A percentile compares a stretch with the other conserved stretches of the same genome.
Evolutionary conservation across 768 basidiomycete species (phyloP).

Genomic region (Auricularia cornea): DNA sequence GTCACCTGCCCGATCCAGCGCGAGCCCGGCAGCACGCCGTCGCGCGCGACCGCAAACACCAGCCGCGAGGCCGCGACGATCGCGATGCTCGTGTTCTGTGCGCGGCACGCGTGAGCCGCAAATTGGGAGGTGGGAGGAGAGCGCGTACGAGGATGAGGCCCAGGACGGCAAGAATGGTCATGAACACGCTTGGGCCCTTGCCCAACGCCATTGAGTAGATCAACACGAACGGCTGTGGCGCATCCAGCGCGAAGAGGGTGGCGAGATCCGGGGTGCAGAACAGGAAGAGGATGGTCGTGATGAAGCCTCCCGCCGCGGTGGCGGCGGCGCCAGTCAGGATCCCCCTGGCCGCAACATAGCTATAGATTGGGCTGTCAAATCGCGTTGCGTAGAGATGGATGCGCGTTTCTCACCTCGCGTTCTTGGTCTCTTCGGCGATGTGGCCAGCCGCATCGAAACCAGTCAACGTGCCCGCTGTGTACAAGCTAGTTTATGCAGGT

Average conservation of each 20-base stretch:
- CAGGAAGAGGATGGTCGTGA: conserved; percentile 69
- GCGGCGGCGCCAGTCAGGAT: conserved; percentile 71
- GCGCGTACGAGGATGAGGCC: conserved; percentile 72
- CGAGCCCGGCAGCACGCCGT: conserved; percentile 81
- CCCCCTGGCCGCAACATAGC: conserved; percentile 73
- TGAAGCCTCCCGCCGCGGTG: conserved; percentile 72
- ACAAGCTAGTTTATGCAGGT: conserved; percentile 42
- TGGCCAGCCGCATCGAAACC: conserved; percentile 89
- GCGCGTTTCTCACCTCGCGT: too few species aligned
- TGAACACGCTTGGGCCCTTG: conserved; percentile 69
- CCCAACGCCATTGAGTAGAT: conserved; percentile 81
- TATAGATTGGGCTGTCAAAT: conserved; percentile 20
- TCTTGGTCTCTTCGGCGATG: conserved; percentile 82
- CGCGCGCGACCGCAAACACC: conserved; percentile 89
- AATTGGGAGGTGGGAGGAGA: too few species aligned
- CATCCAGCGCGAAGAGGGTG: conserved; percentile 61
- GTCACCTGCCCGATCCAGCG: conserved; percentile 76
- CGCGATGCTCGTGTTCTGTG: conserved; percentile 84
- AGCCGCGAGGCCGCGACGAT: conserved; percentile 85
- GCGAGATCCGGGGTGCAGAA: conserved; percentile 80
- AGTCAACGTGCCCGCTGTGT: conserved; percentile 79
- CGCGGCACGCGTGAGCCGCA: too few species aligned
- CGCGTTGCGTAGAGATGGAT: too few species aligned
- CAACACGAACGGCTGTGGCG: conserved; percentile 88
- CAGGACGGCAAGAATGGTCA: conserved; percentile 76